These are phyloP conservation scores for Hawksworthiomyces lignivorus DNA, from an alignment of 2,329 filamentous ascomycete genomes.

Conservation along the genomic window DNA sequence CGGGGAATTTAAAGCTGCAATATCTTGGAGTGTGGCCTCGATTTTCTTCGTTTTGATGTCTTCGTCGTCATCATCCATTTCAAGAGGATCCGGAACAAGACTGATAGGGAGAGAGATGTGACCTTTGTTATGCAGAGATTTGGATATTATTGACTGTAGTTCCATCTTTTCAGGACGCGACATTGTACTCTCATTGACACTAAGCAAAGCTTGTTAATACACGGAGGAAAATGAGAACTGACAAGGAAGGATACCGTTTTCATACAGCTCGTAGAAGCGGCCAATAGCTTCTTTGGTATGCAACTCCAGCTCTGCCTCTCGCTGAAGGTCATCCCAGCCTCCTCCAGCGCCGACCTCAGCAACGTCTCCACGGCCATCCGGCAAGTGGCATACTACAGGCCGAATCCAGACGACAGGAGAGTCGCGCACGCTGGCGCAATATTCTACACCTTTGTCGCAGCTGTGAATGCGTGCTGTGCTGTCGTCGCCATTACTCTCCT, in stretches of 20 bases:
- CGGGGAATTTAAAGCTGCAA: too few species aligned
- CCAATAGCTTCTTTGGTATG: slow-evolving; percentile 27
- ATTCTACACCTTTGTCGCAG: slow-evolving; percentile 63
- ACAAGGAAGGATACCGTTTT: too few species aligned
- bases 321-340: slow-evolving; percentile 66
- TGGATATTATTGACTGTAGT: slow-evolving; percentile 17
- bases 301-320: slow-evolving; percentile 58
- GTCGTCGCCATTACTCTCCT: neutral
- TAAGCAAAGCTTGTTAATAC: too few species aligned
- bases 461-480: slow-evolving; percentile 64
- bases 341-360: slow-evolving; percentile 71
- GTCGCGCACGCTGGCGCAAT: slow-evolving; percentile 40
- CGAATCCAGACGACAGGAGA: slow-evolving; percentile 63
- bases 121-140: slow-evolving; percentile 19
- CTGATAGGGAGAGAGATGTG: slow-evolving; percentile 28
- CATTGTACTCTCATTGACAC: too few species aligned
- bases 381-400: slow-evolving; percentile 63
- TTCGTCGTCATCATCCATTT: neutral
- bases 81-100: slow-evolving; percentile 1
- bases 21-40: neutral
- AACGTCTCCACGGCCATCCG: slow-evolving; percentile 50
- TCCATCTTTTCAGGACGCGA: slow-evolving; percentile 17
- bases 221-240: too few species aligned
- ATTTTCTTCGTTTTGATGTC: neutral
- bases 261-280: slow-evolving; percentile 25